Percentiles rank a stretch among this genome's conserved stretches.
phyloP scores from a whole-genome alignment of 768 basidiomycete species.

The Suillus tomentosus region DNA sequence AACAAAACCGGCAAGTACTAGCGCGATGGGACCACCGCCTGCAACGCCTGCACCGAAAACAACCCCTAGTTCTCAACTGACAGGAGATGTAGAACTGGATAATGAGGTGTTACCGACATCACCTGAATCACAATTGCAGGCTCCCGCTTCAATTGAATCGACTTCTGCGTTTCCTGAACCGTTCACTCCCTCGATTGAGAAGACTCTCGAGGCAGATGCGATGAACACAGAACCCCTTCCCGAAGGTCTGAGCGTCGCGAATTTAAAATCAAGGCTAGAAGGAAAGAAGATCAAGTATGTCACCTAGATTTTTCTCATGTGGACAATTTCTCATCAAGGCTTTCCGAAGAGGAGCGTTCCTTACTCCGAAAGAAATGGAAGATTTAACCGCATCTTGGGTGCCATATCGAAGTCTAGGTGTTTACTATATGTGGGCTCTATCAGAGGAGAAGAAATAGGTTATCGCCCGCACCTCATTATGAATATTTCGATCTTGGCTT shows the following conservation, averaged over 20 bases:
- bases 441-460: constrained; percentile 40
- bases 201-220: constrained; percentile 45
- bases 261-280: constrained; percentile 59
- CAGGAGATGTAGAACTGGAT: constrained; percentile 15
- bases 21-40: constrained; percentile 4
- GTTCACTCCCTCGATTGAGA: constrained; percentile 71
- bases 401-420: constrained; percentile 85
- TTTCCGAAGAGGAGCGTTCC: constrained; percentile 58
- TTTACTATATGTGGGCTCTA: constrained; percentile 89
- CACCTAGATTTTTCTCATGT: constrained; percentile 7
- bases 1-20: not conserved
- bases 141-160: not conserved
- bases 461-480: not conserved
- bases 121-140: constrained; percentile 12
- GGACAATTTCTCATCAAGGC: constrained; percentile 16
- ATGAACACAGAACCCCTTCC: constrained; percentile 48
- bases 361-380: constrained; percentile 84
- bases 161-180: constrained; percentile 50
- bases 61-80: not conserved
- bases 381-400: constrained; percentile 73
- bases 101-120: constrained; percentile 38
- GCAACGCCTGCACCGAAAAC: constrained; percentile 10
- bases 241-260: constrained; percentile 54
- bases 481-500: not conserved
- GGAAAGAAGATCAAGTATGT: constrained; percentile 75